A percentile compares a stretch with the other conserved stretches of the same genome.
Conservation (phyloP, 495 filamentous ascomycete genomes). For the Podospora bellae-mahoneyi region DNA sequence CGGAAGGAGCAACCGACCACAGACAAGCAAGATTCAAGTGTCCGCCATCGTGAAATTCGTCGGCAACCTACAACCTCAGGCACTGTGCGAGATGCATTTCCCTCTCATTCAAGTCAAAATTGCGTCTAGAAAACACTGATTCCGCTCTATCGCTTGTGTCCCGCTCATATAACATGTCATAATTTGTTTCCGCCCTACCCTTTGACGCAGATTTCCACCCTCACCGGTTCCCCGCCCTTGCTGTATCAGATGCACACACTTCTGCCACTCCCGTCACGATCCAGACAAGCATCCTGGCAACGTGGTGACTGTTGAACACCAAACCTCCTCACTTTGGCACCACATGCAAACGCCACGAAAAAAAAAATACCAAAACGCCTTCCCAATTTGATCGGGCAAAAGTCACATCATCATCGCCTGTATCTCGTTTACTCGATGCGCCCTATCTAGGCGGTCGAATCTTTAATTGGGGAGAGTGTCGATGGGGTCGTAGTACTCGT, state of each 20-base stretch:
- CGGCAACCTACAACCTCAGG: background rate
- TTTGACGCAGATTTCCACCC: background rate
- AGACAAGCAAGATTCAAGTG: background rate
- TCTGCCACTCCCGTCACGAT: background rate
- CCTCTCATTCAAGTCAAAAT: background rate
- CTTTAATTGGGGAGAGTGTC: constrained; percentile 19
- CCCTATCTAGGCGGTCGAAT: background rate
- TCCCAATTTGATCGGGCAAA: background rate
- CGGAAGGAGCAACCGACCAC: background rate
- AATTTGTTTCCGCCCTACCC: too few relatives aligned
- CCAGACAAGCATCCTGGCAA: background rate
- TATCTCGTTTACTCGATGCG: too few relatives aligned
- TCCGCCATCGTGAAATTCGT: background rate
- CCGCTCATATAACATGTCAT: background rate
- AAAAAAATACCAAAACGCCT: background rate
- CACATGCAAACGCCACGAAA: background rate
- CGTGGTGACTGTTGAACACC: background rate
- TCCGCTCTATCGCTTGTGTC: background rate
- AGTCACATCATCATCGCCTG: background rate
- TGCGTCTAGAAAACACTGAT: background rate
- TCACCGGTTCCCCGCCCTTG: background rate
- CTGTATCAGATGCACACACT: background rate
- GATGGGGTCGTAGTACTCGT: constrained; percentile 56
- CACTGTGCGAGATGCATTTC: background rate
- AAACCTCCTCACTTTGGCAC: background rate